A percentile compares a stretch with the other conserved stretches of the same genome.
phyloP scores from a whole-genome alignment of 2,329 filamentous ascomycete genomes.

The Alternaria solani region DNA sequence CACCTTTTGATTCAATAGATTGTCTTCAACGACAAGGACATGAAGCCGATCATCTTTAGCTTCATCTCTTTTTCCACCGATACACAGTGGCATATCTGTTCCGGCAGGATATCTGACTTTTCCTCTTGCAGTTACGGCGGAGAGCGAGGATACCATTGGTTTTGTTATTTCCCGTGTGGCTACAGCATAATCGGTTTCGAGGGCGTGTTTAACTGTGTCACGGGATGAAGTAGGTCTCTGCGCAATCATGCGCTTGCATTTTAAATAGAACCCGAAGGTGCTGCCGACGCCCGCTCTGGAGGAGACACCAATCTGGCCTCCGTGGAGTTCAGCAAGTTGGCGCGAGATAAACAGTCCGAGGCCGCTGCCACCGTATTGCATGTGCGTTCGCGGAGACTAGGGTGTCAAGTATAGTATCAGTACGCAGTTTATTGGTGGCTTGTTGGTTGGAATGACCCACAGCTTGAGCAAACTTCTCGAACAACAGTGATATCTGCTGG shows the following conservation, averaged over 20 bases:
- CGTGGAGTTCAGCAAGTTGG: constrained; percentile 47
- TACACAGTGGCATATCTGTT: background rate
- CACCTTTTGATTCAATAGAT: constrained; percentile 49
- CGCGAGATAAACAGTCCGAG: constrained; percentile 50
- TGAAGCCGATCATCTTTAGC: constrained; percentile 23
- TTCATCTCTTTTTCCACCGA: background rate
- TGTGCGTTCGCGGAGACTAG: constrained; percentile 45
- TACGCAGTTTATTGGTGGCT: background rate
- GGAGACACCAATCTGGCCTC: constrained; percentile 46
- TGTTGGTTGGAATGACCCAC: background rate
- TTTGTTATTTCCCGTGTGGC: background rate
- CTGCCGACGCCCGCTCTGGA: constrained; percentile 43
- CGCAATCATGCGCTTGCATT: constrained; percentile 29
- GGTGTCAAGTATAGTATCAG: background rate
- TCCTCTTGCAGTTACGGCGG: background rate
- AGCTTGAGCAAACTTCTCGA: constrained; percentile 45
- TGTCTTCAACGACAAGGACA: constrained; percentile 49
- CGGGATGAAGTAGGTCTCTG: constrained; percentile 6
- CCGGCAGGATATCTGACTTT: background rate
- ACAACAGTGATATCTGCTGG: constrained; percentile 43
- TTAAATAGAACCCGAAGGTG: constrained; percentile 48
- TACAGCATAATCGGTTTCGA: constrained; percentile 1
- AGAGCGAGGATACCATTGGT: background rate
- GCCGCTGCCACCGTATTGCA: constrained; percentile 47
- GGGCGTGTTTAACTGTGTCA: constrained; percentile 5